Percentiles rank a stretch among this genome's conserved stretches.
Evolutionary conservation across 805 yeast genomes (phyloP).

Genomic region (Wickerhamiella shivajii): DNA sequence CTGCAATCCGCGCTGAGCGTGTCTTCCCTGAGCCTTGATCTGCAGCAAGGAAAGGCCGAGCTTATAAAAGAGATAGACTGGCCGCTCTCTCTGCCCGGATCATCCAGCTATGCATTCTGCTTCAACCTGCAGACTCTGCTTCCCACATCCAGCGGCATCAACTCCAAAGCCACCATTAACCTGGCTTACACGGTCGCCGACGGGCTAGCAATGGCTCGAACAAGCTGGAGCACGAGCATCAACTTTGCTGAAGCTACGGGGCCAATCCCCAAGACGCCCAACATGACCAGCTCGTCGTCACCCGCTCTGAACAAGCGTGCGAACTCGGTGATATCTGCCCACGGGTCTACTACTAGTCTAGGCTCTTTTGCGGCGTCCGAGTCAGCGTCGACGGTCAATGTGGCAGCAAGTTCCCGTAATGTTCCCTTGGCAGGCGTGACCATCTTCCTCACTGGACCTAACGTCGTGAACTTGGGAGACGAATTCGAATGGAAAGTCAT

Average conservation of each 20-base stretch:
- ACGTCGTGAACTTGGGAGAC: constrained; percentile 45
- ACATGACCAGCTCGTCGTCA: constrained; percentile 11
- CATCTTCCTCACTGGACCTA: constrained; percentile 48
- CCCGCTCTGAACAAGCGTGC: constrained; percentile 1
- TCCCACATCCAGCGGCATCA: constrained; percentile 7
- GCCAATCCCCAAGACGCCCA: constrained; percentile 20
- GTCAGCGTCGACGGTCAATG: constrained; percentile 1
- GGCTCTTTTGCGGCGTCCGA: background rate
- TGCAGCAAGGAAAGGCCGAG: constrained; percentile 14
- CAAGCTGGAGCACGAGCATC: constrained; percentile 17
- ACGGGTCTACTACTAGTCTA: constrained; percentile 1
- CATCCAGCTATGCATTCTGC: constrained; percentile 13
- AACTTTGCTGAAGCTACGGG: constrained; percentile 19
- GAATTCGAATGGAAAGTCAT: constrained; percentile 49
- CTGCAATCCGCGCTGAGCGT: constrained; percentile 10
- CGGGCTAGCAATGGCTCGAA: constrained; percentile 11
- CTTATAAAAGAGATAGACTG: constrained; percentile 9
- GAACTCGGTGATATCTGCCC: background rate
- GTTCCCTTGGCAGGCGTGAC: constrained; percentile 25
- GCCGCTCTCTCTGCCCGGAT: constrained; percentile 12
- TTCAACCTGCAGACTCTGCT: constrained; percentile 12
- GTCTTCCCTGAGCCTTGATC: constrained; percentile 6
- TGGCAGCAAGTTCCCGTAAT: background rate
- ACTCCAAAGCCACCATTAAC: constrained; percentile 7
- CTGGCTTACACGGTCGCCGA: constrained; percentile 12